Evolutionary conservation across 2,329 filamentous ascomycete genomes (phyloP).

Genomic region (Xylariaceae sp.): DNA sequence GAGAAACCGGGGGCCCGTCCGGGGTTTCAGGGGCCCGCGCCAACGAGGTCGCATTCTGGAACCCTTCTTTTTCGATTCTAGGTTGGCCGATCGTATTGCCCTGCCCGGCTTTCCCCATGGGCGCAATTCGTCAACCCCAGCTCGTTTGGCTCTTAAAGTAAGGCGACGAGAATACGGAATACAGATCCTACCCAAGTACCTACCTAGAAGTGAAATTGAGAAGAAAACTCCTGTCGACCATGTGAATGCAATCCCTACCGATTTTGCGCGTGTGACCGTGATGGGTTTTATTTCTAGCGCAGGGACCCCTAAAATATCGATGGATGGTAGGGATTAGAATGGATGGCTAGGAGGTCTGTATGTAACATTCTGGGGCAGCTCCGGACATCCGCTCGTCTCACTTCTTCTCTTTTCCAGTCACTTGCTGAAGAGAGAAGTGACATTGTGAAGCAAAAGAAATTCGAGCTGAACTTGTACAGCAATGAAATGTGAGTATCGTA

Average conservation of each 20-base stretch:
- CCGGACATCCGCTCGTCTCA: neutral
- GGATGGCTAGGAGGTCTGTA: too few species aligned
- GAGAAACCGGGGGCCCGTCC: slow-evolving; percentile 17
- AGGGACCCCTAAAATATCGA: too few species aligned
- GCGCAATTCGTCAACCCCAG: neutral
- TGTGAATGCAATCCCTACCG: too few species aligned
- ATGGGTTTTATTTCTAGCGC: too few species aligned
- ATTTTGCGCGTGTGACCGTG: too few species aligned
- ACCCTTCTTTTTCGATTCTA: slow-evolving; percentile 12
- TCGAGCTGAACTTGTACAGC: neutral
- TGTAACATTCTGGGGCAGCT: neutral
- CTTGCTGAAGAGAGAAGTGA: neutral
- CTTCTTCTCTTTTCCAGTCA: neutral
- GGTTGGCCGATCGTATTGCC: neutral
- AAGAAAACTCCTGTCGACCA: too few species aligned
- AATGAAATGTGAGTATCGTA: too few species aligned
- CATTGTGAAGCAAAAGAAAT: neutral
- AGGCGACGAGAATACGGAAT: too few species aligned
- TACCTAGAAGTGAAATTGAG: too few species aligned
- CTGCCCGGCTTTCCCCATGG: neutral
- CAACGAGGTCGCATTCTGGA: slow-evolving; percentile 10
- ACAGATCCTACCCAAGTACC: too few species aligned
- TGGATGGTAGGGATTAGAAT: too few species aligned
- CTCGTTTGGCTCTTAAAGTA: too few species aligned
- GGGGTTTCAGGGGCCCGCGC: slow-evolving; percentile 6